Evolutionary conservation across 2,329 filamentous ascomycete genomes (phyloP), one percentile per base, ranked within the genome.

Genomic region (Penicillium expansum): DNA sequence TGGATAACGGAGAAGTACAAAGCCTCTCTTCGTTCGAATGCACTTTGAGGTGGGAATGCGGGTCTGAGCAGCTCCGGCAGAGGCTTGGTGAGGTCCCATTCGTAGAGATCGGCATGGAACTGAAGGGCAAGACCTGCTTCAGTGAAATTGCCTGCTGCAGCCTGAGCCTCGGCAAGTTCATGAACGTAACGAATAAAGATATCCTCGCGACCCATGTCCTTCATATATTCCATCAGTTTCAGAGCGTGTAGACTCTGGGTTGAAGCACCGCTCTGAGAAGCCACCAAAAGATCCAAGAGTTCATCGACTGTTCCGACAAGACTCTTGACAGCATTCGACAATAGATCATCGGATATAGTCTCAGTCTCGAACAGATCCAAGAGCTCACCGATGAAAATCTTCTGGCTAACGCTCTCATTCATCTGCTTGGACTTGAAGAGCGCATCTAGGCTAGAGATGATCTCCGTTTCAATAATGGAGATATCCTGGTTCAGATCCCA

Each of bases 111-210:
- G 2, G 93, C 92, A 72, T 97, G 94, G 54, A 97, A 84, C 39
- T 91, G 88, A 37, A 97, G 81, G 4, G 92, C 92, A 60, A 97
- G 82, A 13, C 92, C 94, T 14, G 93, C 93, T 75, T 97, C 92
- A 0, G 91, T 90, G 61, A 87, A 85, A 67, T 96, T 94, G 56
- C 88, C 82, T 4, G 89, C 83, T 39, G 87, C 84, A 9, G 84
- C 82, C 72, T 97, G 93, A 13, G 94, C 79, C 38, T 86, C 79
- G 2, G 92, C 90, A 20, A 97, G 82, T 73, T 97, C 92, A 70
- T 97, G 93, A 14, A 97, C 92, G 68, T 97, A 97, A 62, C 92
- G 88, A 62, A 96, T 89, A 73, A 96, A 97, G 56, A 97, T 96
- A 68, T 97, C 92, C 71, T 96, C 92, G 69, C 96, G 96, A 64